Conservation (phyloP, 208 protist genomes). For the Leishmania turanica region DNA sequence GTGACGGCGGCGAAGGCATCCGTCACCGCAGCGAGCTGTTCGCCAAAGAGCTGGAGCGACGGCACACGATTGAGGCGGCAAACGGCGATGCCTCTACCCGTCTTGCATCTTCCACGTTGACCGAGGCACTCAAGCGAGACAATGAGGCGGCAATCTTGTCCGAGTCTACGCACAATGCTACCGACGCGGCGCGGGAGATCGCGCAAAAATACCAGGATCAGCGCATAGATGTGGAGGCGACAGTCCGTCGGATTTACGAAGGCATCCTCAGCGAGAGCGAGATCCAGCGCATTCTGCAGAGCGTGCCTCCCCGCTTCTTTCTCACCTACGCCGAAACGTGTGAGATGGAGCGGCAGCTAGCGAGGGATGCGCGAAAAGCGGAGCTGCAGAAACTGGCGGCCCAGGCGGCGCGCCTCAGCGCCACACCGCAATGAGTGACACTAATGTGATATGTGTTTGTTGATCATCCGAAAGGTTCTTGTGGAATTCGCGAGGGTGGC, state of each 20-base stretch:
- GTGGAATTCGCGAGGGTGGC: background rate
- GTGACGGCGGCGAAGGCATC: slow-evolving; percentile 58
- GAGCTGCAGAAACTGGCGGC: slow-evolving; percentile 48
- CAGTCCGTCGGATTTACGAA: slow-evolving; percentile 73
- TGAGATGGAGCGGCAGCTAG: slow-evolving; percentile 40
- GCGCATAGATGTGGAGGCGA: slow-evolving; percentile 67
- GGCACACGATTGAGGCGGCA: slow-evolving; percentile 6
- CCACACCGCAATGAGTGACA: slow-evolving; percentile 4
- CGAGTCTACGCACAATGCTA: background rate
- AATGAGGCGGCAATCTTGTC: slow-evolving; percentile 16
- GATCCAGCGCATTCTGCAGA: slow-evolving; percentile 70
- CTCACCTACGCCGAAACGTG: slow-evolving; percentile 75
- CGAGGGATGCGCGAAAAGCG: slow-evolving; percentile 39
- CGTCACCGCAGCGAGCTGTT: slow-evolving; percentile 43
- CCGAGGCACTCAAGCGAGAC: background rate
- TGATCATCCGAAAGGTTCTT: background rate
- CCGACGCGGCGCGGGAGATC: slow-evolving; percentile 14
- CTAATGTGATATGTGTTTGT: background rate
- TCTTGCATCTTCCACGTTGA: background rate
- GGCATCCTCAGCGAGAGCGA: slow-evolving; percentile 74
- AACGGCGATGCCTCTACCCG: background rate
- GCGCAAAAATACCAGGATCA: slow-evolving; percentile 57
- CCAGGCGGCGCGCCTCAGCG: slow-evolving; percentile 13
- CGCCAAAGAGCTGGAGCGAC: slow-evolving; percentile 41
- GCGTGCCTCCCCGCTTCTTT: slow-evolving; percentile 70